Evolutionary conservation across 1,284 basidiomycete species (phyloP), one percentile per base, ranked within the genome.

Genomic region (Malassezia dermatis): DNA sequence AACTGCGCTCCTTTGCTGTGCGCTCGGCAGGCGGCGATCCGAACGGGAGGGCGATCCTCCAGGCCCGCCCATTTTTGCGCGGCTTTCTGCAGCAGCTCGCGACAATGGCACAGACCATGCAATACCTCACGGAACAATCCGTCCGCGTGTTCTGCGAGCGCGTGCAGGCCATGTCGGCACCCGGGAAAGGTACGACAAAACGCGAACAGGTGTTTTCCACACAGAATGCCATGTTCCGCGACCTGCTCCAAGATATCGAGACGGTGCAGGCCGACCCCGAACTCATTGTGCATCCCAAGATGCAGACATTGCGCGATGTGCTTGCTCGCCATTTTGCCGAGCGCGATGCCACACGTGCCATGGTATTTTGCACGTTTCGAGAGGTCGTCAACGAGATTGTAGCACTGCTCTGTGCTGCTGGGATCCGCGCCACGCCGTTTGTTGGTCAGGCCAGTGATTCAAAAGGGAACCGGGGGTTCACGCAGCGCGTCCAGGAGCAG

Each of bases 311-410:
- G 13, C 51, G 51, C 30, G 56, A 65, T 17, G 60, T 67, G 39
- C 55, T 74, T 12, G 40, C 53, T 23, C 53, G 61, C 8, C 72
- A 74, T 44, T 71, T 74, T 49, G 78, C 80, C 34, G 86, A 94
- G 72, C 53, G 60, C 34, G 30, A 77, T 80, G 56, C 61, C 15
- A 88, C 89, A 0, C 81, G 85, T 57, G 87, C 85, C n/a, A 99
- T 98, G 87, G 86, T 99, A 1, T 99, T 98, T 70, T 88, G 87
- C 56, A 85, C 86, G 5, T 91, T 83, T 71, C 81, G 94, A 45
- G 84, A 88, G 53, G 86, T 85, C 48, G 89, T 98, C 3, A 85
- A 89, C 49, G 90, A 98, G 76, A 83, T 98, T 48, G 88, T 94
- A 15, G 81, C 59, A 41, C 39, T 58, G 51, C 47, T 75, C 77